Evolutionary conservation across 331 rosid species (phyloP).

Genomic region (Rhamnella rubrinervis): DNA sequence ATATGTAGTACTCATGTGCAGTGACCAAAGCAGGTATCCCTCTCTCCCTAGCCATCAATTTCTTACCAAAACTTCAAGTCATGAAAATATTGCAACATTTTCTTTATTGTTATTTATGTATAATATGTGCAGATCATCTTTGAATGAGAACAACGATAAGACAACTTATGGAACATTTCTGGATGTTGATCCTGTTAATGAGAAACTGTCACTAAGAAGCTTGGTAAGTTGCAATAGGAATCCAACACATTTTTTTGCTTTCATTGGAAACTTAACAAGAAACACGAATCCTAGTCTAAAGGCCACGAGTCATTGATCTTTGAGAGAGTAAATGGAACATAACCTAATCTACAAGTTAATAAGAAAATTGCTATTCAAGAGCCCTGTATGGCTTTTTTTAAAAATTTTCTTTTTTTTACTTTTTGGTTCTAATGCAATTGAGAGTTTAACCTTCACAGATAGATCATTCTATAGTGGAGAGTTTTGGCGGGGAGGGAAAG

Average conservation of each 20-base stretch:
- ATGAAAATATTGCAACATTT: not conserved
- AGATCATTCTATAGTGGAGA: conserved; percentile 76
- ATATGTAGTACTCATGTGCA: conserved; percentile 68
- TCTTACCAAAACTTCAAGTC: not conserved
- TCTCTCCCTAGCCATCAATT: not conserved
- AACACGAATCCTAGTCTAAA: not conserved
- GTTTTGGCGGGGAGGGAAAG: conserved; percentile 67
- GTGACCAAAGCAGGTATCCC: conserved; percentile 82
- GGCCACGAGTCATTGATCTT: no score
- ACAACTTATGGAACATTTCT: conserved; percentile 61
- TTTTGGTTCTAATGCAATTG: not conserved
- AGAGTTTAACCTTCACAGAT: conserved; percentile 35
- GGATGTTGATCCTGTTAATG: conserved; percentile 51
- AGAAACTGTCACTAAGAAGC: conserved; percentile 57
- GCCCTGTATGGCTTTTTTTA: no score
- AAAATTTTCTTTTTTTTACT: not conserved
- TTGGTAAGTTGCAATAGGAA: conserved; percentile 48
- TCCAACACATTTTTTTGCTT: not conserved
- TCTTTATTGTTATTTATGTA: not conserved
- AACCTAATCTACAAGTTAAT: no score
- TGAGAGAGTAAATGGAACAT: no score
- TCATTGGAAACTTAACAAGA: not conserved
- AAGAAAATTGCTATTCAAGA: no score
- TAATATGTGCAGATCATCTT: conserved; percentile 31
- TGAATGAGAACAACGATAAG: conserved; percentile 43